Evolutionary conservation across 2,329 filamentous ascomycete species (phyloP).

Genomic region (Pestalotiopsis sp.): DNA sequence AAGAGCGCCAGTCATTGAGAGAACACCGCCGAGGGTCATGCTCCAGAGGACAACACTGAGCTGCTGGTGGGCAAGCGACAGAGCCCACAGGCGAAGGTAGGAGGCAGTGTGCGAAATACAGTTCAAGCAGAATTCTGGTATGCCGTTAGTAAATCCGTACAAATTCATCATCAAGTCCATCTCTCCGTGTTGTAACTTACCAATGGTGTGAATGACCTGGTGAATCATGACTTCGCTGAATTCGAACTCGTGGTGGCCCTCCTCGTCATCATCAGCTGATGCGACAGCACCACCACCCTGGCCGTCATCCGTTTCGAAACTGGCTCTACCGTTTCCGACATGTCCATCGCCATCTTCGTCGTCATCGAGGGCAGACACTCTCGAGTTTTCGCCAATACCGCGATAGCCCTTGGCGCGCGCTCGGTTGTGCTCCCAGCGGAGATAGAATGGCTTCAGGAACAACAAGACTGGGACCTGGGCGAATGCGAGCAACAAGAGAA

Average conservation of each 20-base stretch:
- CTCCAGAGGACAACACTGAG: constrained; percentile 93
- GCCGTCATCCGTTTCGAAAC: constrained; percentile 66
- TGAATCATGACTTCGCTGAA: constrained; percentile 98
- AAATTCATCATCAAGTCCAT: background rate
- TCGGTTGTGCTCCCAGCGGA: constrained; percentile 90
- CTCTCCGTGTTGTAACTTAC: constrained; percentile 52
- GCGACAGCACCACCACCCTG: constrained; percentile 55
- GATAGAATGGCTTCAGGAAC: constrained; percentile 93
- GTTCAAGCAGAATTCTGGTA: constrained; percentile 92
- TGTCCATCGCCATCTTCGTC: constrained; percentile 71
- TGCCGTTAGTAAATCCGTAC: background rate
- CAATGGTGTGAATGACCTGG: constrained; percentile 97
- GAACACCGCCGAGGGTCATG: constrained; percentile 86
- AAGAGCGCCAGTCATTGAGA: constrained; percentile 64
- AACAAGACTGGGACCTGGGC: constrained; percentile 87
- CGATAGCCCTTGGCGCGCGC: constrained; percentile 88
- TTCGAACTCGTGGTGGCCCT: constrained; percentile 93
- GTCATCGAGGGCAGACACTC: constrained; percentile 86
- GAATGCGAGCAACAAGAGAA: constrained; percentile 81
- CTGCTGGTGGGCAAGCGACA: constrained; percentile 97
- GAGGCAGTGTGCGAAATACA: constrained; percentile 98
- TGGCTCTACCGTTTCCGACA: constrained; percentile 64
- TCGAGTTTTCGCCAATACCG: constrained; percentile 85
- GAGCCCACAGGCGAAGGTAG: constrained; percentile 96
- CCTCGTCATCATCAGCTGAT: constrained; percentile 65